These are phyloP conservation scores for Cordyceps javanica DNA, from an alignment of 2,329 filamentous ascomycete species.

Conservation along the genomic window DNA sequence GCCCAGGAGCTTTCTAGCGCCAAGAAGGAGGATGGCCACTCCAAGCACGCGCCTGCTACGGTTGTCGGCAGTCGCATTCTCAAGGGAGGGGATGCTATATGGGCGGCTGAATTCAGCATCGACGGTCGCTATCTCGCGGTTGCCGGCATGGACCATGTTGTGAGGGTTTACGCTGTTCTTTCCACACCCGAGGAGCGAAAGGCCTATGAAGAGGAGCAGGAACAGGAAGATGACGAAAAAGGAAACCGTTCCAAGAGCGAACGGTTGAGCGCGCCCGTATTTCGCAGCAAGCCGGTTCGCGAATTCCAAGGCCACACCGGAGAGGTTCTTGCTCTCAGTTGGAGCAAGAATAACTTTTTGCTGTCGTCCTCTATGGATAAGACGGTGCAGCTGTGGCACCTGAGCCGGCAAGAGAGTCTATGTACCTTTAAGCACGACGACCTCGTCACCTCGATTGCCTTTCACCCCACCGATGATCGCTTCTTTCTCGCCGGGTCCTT, in stretches of 20 bases:
- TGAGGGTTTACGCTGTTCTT: slow-evolving; percentile 86
- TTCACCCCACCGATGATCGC: slow-evolving; percentile 89
- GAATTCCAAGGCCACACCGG: slow-evolving; percentile 80
- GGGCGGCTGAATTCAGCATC: slow-evolving; percentile 87
- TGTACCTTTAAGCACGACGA: slow-evolving; percentile 94
- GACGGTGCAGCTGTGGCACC: slow-evolving; percentile 90
- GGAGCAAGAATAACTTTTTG: slow-evolving; percentile 99
- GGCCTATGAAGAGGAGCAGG: slow-evolving; percentile 66
- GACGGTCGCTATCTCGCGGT: slow-evolving; percentile 88
- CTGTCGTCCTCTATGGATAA: slow-evolving; percentile 98
- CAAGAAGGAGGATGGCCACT: slow-evolving; percentile 28
- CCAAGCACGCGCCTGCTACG: slow-evolving; percentile 27
- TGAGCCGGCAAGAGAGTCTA: slow-evolving; percentile 76
- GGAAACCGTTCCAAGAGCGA: slow-evolving; percentile 36
- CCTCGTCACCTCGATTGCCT: slow-evolving; percentile 89
- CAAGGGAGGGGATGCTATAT: slow-evolving; percentile 63
- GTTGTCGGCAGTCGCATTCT: slow-evolving; percentile 35
- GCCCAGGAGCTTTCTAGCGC: slow-evolving; percentile 80
- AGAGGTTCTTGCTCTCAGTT: slow-evolving; percentile 85
- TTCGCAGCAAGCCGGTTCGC: slow-evolving; percentile 67
- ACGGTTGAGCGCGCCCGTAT: slow-evolving; percentile 82
- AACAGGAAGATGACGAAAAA: slow-evolving; percentile 25
- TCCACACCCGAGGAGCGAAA: slow-evolving; percentile 73
- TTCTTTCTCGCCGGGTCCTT: slow-evolving; percentile 94
- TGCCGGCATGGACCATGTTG: slow-evolving; percentile 80